phyloP scores from a whole-genome alignment of 169 alveolate species.

The Plasmodium coatneyi region DNA sequence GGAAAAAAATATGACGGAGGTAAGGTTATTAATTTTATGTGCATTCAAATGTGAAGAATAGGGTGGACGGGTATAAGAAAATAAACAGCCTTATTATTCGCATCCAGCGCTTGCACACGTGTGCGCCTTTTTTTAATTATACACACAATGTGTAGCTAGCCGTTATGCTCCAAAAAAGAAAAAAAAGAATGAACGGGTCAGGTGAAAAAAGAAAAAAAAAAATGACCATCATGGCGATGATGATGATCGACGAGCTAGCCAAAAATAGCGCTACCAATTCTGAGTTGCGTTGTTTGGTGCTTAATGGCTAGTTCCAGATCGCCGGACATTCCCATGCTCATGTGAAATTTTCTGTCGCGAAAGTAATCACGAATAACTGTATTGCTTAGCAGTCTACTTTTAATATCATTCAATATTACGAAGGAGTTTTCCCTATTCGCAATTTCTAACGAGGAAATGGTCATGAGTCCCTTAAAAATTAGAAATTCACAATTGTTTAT shows the following conservation, averaged over 20 bases:
- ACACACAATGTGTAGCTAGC: not conserved
- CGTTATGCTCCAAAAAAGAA: not conserved
- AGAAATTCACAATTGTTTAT: slow-evolving; percentile 83
- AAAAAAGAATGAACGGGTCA: slow-evolving; percentile 3
- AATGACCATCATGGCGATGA: not conserved
- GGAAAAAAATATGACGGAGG: not conserved
- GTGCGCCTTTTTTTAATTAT: not conserved
- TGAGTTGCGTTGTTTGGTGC: slow-evolving; percentile 90
- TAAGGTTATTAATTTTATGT: slow-evolving; percentile 1
- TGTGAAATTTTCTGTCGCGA: slow-evolving; percentile 75
- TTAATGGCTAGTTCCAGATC: slow-evolving; percentile 93
- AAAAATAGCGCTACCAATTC: slow-evolving; percentile 94
- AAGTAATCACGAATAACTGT: slow-evolving; percentile 71
- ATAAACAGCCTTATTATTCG: not conserved
- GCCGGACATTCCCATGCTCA: slow-evolving; percentile 95
- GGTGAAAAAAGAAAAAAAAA: not conserved
- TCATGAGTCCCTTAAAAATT: slow-evolving; percentile 94
- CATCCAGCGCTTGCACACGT: not conserved
- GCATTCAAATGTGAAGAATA: not conserved
- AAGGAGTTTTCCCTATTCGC: slow-evolving; percentile 67
- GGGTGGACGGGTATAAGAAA: not conserved
- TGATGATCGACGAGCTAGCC: not conserved
- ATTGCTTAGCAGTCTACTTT: slow-evolving; percentile 79
- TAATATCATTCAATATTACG: slow-evolving; percentile 82
- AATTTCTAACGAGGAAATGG: slow-evolving; percentile 88